A percentile compares a stretch with the other conserved stretches of the same genome.
phyloP scores from a whole-genome alignment of 257 asterid genomes.

The Solanum piurae region DNA sequence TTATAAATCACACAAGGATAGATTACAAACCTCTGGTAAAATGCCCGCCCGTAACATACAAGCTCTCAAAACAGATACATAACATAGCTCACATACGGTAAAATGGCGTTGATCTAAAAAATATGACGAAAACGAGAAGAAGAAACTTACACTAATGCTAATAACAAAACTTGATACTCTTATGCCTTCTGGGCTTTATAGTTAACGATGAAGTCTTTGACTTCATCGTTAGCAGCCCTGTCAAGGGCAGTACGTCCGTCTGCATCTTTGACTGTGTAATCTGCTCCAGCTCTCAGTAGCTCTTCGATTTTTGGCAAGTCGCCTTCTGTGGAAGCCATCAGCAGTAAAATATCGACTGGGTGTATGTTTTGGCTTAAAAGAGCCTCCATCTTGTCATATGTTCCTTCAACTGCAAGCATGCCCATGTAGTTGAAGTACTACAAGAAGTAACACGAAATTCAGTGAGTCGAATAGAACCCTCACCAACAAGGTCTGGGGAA shows the following conservation, averaged over 20 bases:
- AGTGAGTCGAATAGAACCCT: background rate
- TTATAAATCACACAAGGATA: background rate
- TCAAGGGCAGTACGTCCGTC: slow-evolving; percentile 83
- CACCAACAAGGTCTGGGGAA: background rate
- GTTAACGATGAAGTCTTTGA: slow-evolving; percentile 51
- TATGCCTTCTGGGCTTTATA: slow-evolving; percentile 63
- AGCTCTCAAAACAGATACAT: background rate
- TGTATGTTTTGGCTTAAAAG: slow-evolving; percentile 76
- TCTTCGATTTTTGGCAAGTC: slow-evolving; percentile 88
- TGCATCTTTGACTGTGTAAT: slow-evolving; percentile 60
- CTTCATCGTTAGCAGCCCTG: slow-evolving; percentile 56
- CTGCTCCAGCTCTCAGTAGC: slow-evolving; percentile 80
- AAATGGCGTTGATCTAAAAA: background rate
- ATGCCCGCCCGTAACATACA: background rate
- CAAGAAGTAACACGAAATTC: background rate
- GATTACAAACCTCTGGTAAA: background rate
- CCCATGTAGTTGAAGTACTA: slow-evolving; percentile 99
- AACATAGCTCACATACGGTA: background rate
- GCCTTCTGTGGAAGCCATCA: slow-evolving; percentile 81
- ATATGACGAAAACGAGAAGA: background rate
- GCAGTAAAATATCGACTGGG: slow-evolving; percentile 74
- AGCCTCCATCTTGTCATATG: slow-evolving; percentile 87
- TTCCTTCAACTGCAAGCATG: slow-evolving; percentile 98
- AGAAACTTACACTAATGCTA: background rate
- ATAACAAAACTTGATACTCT: background rate